Conservation (phyloP, 2,329 filamentous ascomycete genomes). For the Aspergillus nomiae region DNA sequence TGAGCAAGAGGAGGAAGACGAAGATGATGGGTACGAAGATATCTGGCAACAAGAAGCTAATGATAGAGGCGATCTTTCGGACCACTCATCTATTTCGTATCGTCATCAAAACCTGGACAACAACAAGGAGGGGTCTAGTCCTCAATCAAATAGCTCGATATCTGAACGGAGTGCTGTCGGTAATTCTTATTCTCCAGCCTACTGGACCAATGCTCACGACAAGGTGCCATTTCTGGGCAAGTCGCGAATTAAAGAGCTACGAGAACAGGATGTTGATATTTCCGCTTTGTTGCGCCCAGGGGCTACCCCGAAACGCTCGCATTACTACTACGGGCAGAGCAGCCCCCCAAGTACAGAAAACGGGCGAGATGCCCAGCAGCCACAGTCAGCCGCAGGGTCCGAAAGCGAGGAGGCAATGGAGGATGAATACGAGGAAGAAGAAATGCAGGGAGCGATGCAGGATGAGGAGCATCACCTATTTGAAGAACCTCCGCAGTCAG, state of each 20-base stretch:
- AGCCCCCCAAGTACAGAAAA: slow-evolving; percentile 30
- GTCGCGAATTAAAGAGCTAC: slow-evolving; percentile 36
- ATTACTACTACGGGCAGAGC: slow-evolving; percentile 38
- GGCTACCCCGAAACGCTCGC: slow-evolving; percentile 39
- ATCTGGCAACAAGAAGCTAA: slow-evolving; percentile 52
- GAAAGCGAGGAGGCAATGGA: slow-evolving; percentile 15
- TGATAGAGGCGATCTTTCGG: slow-evolving; percentile 37
- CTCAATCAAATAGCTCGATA: slow-evolving; percentile 33
- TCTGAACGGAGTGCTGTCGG: slow-evolving; percentile 24
- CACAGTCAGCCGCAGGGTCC: slow-evolving; percentile 16
- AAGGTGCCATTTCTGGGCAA: slow-evolving; percentile 31
- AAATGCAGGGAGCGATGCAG: slow-evolving; percentile 17
- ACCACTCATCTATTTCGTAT: slow-evolving; percentile 24
- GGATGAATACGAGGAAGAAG: slow-evolving; percentile 13
- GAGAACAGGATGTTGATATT: slow-evolving; percentile 39
- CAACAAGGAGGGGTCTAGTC: slow-evolving; percentile 30
- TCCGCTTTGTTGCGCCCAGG: slow-evolving; percentile 33
- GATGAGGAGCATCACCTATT: slow-evolving; percentile 18
- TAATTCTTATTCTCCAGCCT: slow-evolving; percentile 30
- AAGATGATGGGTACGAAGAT: slow-evolving; percentile 45
- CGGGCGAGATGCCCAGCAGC: slow-evolving; percentile 17
- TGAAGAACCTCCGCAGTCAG: slow-evolving; percentile 24
- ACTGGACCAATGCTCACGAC: slow-evolving; percentile 31
- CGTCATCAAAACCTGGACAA: slow-evolving; percentile 23
- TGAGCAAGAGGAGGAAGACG: slow-evolving; percentile 22